These are phyloP conservation scores for Starmerella lactis-condensi DNA, from an alignment of 805 yeast genomes.

Conservation along the genomic window DNA sequence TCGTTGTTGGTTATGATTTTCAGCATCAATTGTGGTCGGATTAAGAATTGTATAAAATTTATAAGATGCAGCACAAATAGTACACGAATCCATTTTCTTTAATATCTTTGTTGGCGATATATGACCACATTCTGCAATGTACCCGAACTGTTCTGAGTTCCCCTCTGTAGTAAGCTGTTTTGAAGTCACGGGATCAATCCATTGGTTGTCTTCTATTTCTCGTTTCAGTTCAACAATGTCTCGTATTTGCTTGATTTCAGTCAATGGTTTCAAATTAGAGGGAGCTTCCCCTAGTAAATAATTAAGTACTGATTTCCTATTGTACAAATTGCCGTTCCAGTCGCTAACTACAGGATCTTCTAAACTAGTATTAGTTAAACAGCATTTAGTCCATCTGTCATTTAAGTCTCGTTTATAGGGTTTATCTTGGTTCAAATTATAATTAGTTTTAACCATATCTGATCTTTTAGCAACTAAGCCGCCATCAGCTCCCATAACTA, in stretches of 20 bases:
- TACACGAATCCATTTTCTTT: constrained; percentile 14
- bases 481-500: constrained; percentile 41
- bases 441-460: constrained; percentile 25
- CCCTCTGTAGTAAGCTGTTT: constrained; percentile 22
- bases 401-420: constrained; percentile 4
- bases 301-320: constrained; percentile 45
- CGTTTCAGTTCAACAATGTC: constrained; percentile 32
- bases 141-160: constrained; percentile 25
- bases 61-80: constrained; percentile 24
- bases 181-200: constrained; percentile 27
- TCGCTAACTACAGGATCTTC: constrained; percentile 40
- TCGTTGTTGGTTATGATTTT: constrained; percentile 16
- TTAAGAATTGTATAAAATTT: constrained; percentile 24
- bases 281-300: constrained; percentile 27
- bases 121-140: constrained; percentile 27
- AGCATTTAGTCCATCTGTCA: constrained; percentile 32
- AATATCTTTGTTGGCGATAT: constrained; percentile 14
- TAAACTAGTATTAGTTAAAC: constrained; percentile 28
- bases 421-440: background rate
- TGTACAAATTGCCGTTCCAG: constrained; percentile 43
- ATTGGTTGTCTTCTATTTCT: constrained; percentile 14
- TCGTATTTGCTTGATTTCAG: constrained; percentile 24
- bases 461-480: constrained; percentile 46
- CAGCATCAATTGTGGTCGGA: constrained; percentile 21
- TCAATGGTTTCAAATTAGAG: constrained; percentile 16